Base-by-base conservation (phyloP, 352 stramenopile genomes). In the Thalassiosira livingstoniorum region DNA sequence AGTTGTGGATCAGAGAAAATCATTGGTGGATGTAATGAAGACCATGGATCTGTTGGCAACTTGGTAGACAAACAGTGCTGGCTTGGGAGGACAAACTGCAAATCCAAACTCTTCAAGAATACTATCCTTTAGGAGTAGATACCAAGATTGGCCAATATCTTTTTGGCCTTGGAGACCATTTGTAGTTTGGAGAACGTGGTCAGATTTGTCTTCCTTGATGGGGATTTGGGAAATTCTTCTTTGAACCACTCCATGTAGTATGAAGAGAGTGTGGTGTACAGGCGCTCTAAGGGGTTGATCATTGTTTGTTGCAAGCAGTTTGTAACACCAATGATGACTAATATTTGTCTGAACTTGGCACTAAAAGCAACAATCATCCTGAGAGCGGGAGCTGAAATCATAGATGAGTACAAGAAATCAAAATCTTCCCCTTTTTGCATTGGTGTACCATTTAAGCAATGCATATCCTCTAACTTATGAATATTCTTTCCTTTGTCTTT, bases 21-120 rank as follows among this genome's bases (percentile, higher is more conserved):
- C 72, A 43, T 75, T 62, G 34, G 72, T 75, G 23, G 72, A 80
- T 1, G 72, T 80, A 31, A 67, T 75, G 31, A 80, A 4, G 11
- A 80, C 2, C 10, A 80, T 63, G 11, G 60, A n/a, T 13, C 29
- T 39, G 31, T 45, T 27, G 43, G 34, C 54, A 13, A 63, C 31
- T 4, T 42, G 1, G 43, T 62, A 70, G 4, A 47, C 35, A 23
- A 53, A 78, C 1, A 78, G 23, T 7, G 70, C n/a, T 13, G n/a
- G 58, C 31, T 78, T 58, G 18, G 13, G 11, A 27, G 2, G 70
- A 27, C 70, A 70, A 35, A 25, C 32, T 43, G 10, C 31, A 4
- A 67, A 51, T 11, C 62, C 61, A 67, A 80, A 74, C 29, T 66
- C 32, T 7, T 45, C n/a, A 42, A 80, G 60, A 21, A 73, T 34